Conservation (phyloP, 2,329 filamentous ascomycete species). For the Kalaharituber pfeilii region DNA sequence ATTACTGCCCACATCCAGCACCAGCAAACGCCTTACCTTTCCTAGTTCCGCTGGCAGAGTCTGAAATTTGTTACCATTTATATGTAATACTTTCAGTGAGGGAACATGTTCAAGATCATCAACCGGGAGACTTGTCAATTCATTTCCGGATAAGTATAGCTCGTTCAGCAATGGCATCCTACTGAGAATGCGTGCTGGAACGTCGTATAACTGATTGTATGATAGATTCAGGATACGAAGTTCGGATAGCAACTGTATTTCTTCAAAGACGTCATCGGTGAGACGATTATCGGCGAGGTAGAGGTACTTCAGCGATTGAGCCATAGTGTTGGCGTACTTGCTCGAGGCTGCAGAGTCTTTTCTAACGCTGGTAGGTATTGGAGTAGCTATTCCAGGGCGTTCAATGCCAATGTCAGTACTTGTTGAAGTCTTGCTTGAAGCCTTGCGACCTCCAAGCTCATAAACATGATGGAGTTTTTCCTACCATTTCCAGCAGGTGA, state of each 20-base stretch:
- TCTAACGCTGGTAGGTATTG: constrained; percentile 36
- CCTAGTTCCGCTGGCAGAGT: constrained; percentile 89
- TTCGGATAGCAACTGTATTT: constrained; percentile 66
- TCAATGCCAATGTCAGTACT: constrained; percentile 40
- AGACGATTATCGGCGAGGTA: constrained; percentile 87
- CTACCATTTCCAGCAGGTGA: constrained; percentile 48
- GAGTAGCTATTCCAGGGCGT: constrained; percentile 35
- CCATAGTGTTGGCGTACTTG: constrained; percentile 70
- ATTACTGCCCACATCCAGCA: constrained; percentile 90
- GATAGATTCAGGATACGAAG: constrained; percentile 79
- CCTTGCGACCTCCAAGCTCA: constrained; percentile 64
- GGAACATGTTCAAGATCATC: constrained; percentile 87
- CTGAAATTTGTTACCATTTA: constrained; percentile 97
- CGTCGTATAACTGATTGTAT: constrained; percentile 85
- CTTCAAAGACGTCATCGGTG: constrained; percentile 87
- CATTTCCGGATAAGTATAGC: constrained; percentile 87
- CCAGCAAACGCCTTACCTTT: constrained; percentile 76
- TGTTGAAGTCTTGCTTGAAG: constrained; percentile 34
- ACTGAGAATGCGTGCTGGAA: constrained; percentile 73
- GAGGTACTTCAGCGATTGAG: constrained; percentile 63
- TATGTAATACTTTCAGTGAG: constrained; percentile 72
- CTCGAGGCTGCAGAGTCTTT: constrained; percentile 83
- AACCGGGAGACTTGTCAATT: constrained; percentile 73
- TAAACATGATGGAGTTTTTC: constrained; percentile 71
- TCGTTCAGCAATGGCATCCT: constrained; percentile 82